Evolutionary conservation across 371 early-diverging fungal genomes (phyloP), one percentile per base, ranked within the genome.

Genomic region (Sporodiniella umbellata): DNA sequence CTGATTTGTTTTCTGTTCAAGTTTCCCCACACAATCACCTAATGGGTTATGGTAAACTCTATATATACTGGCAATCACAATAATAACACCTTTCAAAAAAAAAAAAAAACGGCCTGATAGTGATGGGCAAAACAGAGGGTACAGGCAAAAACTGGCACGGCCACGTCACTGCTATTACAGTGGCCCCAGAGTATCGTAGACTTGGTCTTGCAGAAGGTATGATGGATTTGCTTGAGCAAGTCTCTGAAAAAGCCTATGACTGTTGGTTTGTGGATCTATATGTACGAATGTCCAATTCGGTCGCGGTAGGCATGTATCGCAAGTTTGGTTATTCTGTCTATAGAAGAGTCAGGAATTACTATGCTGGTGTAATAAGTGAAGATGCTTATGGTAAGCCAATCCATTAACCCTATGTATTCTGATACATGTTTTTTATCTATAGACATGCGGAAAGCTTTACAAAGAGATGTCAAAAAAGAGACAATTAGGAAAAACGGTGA

Each of bases 251-350:
- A 47, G 82, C 85, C 79, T 89, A 98, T 62, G 78, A 93, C 64
- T 90, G 94, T 17, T 94, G 93, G 68, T 99, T 98, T 81, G 94
- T 95, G 8, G 98, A 99, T 77, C 74, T 99, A 33, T 99, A 98
- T 75, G 99, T 99, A 3, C 79, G 99, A 19, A 78, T 75, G n/a
- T 92, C 94, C 14, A 99, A 99, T 69, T 66, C 76, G 18, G 88
- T 90, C n/a, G 99, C 99, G 0, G 88, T 99, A 19, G 72, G 74
- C 26, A 98, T 99, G 94, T 99, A 99, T 64, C 86, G 89, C 47
- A 85, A 82, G 58, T 80, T 96, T 49, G 99, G 98, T 8, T 99
- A 99, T 68, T 79, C 84, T 0, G 87, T 95, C 19, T 99, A 96
- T 72, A 68, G 99, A 38, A 78, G 86, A 26, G 95, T 99, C 15